Evolutionary conservation across 805 yeast genomes (phyloP), one percentile per base, ranked within the genome.

Genomic region (Sugiyamaella valdiviana): DNA sequence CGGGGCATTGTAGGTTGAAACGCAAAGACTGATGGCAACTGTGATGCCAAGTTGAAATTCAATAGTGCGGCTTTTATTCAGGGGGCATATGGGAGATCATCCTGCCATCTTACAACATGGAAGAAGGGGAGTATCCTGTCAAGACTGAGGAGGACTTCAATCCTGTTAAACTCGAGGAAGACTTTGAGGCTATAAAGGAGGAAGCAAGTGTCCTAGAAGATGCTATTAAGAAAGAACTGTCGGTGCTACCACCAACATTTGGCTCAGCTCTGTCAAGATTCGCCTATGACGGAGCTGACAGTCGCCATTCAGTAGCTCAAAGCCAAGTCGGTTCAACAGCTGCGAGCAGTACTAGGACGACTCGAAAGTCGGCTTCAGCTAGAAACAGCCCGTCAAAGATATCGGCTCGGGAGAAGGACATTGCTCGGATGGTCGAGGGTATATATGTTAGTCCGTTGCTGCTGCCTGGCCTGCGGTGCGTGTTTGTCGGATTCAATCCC

Each of bases 401-500:
- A 6, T 26, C 32, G 9, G 32, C 32, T 26, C 32, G 32, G 14
- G 32, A 26, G 10, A 26, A 26, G 7, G 32, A 26, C 7, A 26
- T 26, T 26, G 32, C 32, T n/a, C 32, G 32, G 2, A 26, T 26
- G 32, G 32, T 26, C 7, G n/a, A 26, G 4, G 32, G 32, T 6
- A 26, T 26, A n/a, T 26, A 12, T 10, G 32, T 26, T 35, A 55
- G 59, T 21, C 63, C 60, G 1, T 21, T 66, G 2, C 57, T 66
- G 1, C 36, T 46, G 17, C 60, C 63, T 0, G 62, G 60, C 5
- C 57, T 76, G 20, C 55, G 56, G 4, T 58, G 82, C 1, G 70
- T 84, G 2, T 83, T 84, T 55, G 71, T 83, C 2, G 93, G 93
- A 0, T 82, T 73, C 67, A 84, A 84, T 57, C 93, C 93, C 0